phyloP scores from a whole-genome alignment of 2,329 filamentous ascomycete species.

The Trichoderma sp. region DNA sequence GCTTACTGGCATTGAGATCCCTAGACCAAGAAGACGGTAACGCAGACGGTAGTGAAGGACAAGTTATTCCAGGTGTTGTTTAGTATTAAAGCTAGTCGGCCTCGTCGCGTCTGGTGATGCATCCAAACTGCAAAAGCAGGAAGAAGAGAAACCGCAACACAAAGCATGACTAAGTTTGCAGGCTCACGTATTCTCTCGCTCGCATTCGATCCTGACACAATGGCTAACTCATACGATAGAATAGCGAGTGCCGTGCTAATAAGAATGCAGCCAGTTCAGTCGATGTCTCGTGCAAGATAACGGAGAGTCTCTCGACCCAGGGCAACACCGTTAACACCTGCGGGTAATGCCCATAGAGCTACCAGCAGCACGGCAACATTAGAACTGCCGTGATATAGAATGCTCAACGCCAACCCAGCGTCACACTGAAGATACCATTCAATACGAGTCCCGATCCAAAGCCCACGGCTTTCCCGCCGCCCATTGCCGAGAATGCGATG shows the following conservation, averaged over 20 bases:
- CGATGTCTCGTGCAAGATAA: background rate
- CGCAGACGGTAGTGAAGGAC: background rate
- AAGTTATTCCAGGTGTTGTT: background rate
- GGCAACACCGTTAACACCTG: background rate
- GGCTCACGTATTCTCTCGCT: background rate
- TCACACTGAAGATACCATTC: background rate
- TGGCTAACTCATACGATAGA: background rate
- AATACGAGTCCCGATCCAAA: background rate
- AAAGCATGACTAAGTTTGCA: background rate
- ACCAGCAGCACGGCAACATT: background rate
- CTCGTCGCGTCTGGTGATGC: background rate
- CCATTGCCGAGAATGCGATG: background rate
- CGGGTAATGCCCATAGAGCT: background rate
- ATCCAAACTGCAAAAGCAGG: background rate
- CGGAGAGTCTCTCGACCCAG: background rate
- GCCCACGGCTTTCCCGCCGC: background rate
- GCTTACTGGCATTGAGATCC: background rate
- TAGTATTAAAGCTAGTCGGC: background rate
- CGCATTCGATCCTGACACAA: background rate
- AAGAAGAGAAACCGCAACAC: background rate
- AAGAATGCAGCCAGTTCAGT: background rate
- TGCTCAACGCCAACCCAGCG: background rate
- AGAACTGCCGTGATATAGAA: background rate
- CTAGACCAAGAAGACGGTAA: background rate
- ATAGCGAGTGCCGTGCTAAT: background rate